phyloP scores from a whole-genome alignment of 2,329 filamentous ascomycete genomes.

The Emmonsiellopsis sp. region DNA sequence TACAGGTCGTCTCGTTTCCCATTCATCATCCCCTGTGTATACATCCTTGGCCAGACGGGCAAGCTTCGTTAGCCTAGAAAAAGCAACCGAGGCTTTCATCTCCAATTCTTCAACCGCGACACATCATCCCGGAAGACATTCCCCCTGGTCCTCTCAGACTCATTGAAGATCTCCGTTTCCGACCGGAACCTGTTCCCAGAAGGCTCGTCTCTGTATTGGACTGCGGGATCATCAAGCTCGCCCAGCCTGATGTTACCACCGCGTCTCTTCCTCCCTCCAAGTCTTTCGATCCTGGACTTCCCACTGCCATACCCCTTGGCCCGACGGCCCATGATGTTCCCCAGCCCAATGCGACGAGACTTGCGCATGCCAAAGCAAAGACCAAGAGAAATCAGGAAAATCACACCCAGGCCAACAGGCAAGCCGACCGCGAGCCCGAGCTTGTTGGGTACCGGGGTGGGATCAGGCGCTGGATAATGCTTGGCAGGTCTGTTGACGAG shows the following conservation, averaged over 20 bases:
- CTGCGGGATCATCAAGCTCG: slow-evolving; percentile 18
- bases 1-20: not conserved
- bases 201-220: slow-evolving; percentile 18
- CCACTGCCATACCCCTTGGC: slow-evolving; percentile 29
- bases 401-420: slow-evolving; percentile 29
- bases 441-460: slow-evolving; percentile 20
- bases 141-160: slow-evolving; percentile 20
- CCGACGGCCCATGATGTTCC: slow-evolving; percentile 26
- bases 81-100: slow-evolving; percentile 5
- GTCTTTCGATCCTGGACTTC: slow-evolving; percentile 27
- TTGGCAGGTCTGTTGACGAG: slow-evolving; percentile 25
- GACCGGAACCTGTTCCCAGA: slow-evolving; percentile 11
- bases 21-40: not conserved
- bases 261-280: slow-evolving; percentile 19
- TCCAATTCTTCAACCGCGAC: slow-evolving; percentile 29
- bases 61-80: not conserved
- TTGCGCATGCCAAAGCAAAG: slow-evolving; percentile 35
- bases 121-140: slow-evolving; percentile 30
- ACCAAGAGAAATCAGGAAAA: slow-evolving; percentile 28
- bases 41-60: not conserved
- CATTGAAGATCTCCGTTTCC: slow-evolving; percentile 20
- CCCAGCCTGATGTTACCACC: slow-evolving; percentile 21
- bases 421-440: slow-evolving; percentile 34
- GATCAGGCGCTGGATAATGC: slow-evolving; percentile 27
- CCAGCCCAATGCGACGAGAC: slow-evolving; percentile 28